These are phyloP conservation scores for Marsdenia floribunda DNA, from an alignment of 257 asterid genomes.

Conservation along the genomic window DNA sequence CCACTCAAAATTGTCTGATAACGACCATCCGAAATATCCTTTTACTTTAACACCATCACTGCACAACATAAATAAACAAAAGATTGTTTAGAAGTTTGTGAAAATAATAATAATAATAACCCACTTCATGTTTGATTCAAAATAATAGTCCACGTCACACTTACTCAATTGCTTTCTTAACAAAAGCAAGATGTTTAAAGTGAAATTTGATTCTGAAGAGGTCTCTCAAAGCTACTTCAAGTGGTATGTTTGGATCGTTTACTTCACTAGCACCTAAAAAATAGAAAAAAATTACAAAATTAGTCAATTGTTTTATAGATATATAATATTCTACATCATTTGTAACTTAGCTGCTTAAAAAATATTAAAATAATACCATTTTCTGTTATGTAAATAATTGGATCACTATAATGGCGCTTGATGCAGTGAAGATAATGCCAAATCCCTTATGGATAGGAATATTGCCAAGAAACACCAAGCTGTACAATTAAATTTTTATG, in stretches of 20 bases:
- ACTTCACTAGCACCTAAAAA: constrained; percentile 21
- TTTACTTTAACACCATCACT: constrained; percentile 25
- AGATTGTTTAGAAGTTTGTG: background rate
- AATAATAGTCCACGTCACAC: background rate
- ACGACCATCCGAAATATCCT: constrained; percentile 33
- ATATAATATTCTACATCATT: too few species aligned
- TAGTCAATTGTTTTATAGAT: too few species aligned
- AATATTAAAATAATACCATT: constrained; percentile 20
- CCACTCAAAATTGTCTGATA: constrained; percentile 31
- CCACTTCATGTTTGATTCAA: background rate
- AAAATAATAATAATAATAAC: too few species aligned
- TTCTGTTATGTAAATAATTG: constrained; percentile 30
- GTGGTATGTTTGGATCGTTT: constrained; percentile 16
- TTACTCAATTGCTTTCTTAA: constrained; percentile 29
- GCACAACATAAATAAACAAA: background rate
- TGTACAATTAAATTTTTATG: too few species aligned
- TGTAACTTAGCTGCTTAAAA: too few species aligned
- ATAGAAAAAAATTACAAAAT: too few species aligned
- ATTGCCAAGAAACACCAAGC: constrained; percentile 7
- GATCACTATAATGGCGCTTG: constrained; percentile 29
- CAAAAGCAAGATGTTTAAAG: constrained; percentile 19
- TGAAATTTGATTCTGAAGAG: constrained; percentile 19
- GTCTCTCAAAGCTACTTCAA: constrained; percentile 21
- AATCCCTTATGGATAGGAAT: constrained; percentile 31
- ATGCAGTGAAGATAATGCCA: constrained; percentile 16